Base-by-base conservation (phyloP, 2,329 filamentous ascomycete species). In the Hypocreales sp. region DNA sequence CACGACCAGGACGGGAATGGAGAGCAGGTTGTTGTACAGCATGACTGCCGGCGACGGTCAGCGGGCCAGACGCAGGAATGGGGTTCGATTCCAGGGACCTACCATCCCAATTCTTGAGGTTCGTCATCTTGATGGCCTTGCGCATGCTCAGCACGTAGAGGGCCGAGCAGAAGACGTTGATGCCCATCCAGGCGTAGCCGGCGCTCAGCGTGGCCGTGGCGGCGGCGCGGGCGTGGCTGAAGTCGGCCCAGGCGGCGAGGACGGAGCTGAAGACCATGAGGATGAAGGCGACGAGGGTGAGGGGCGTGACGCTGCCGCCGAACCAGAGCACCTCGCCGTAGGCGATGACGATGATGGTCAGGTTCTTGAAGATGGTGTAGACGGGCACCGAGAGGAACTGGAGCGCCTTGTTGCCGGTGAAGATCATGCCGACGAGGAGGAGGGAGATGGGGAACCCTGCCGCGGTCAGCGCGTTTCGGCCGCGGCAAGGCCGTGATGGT, bases 91-190 rank as follows among this genome's bases (percentile, higher is more conserved):
- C n/a, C n/a, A n/a, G n/a, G 24, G 23, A 74, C 87, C 59, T 68
- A 94, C 87, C 93, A 55, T 98, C 90, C 64, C 92, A 95, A 53
- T 95, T 90, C 68, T 93, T 94, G 61, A 98, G 95, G 66, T 93
- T 94, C 64, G 92, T 94, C 58, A 92, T 73, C 76, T 95, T 95
- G 54, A 98, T 95, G 39, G 92, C 79, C 67, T 95, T 95, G 51
- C 90, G 78, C 87, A 94, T 95, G 40, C 79, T 72, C 37, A 98
- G 60, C 25, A 95, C 65, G 45, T 92, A 95, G 14, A 81, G 72
- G 2, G 90, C 83, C 16, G 81, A 87, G 65, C 84, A 94, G 51
- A 95, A 72, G 45, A 93, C 93, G 56, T 98, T 98, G 57, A 93
- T 62, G 42, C 83, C 66, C 86, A 98, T 95, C 90, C 90, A 98